Base-by-base conservation (phyloP, 2,329 filamentous ascomycete species). In the Fonsecaea pedrosoi region DNA sequence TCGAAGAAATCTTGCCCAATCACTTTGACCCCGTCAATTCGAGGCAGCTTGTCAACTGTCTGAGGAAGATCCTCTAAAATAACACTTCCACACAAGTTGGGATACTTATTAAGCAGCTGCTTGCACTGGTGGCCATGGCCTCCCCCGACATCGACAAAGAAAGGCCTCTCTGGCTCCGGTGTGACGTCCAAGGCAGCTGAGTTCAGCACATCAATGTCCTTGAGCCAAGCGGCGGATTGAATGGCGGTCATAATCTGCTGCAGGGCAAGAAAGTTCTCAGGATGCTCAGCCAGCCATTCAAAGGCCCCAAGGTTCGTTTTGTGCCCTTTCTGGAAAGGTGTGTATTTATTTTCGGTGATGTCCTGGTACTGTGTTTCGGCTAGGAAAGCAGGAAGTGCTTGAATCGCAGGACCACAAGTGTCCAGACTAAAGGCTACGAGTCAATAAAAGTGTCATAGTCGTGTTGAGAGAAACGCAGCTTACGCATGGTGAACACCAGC, bases 1-100 rank as follows among this genome's bases (percentile, higher is more conserved):
- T 64, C 64, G 64, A 77, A 78, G 66, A 77, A 78, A 64, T 78
- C 72, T 57, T 77, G 69, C 8, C 62, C 71, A 64, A 72, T 72
- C 25, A 56, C 65, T 54, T 70, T 40, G 7, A 74, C 67, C 8
- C 65, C 69, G 0, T 74, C 63, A 2, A 74, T 74, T 1, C 66
- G 62, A 0, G 72, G 35, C 1, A 76, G 71, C 3, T 73, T 66
- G 7, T 71, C 65, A n/a, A 81, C 71, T 2, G 74, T 73, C 30
- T 74, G 66, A 1, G 75, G 76, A 4, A 76, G 71, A 64, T 83
- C 82, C 65, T 84, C 78, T 2, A 84, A 69, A 25, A 74, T 63
- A 15, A 74, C 34, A 2, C 64, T 32, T 6, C 69, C 69, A 3
- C 48, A 5, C 3, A 73, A 40, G 3, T 67, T 34, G 0, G 73